These are phyloP conservation scores for Dactylellina drechsleri DNA, from an alignment of 2,329 filamentous ascomycete species.

Conservation along the genomic window DNA sequence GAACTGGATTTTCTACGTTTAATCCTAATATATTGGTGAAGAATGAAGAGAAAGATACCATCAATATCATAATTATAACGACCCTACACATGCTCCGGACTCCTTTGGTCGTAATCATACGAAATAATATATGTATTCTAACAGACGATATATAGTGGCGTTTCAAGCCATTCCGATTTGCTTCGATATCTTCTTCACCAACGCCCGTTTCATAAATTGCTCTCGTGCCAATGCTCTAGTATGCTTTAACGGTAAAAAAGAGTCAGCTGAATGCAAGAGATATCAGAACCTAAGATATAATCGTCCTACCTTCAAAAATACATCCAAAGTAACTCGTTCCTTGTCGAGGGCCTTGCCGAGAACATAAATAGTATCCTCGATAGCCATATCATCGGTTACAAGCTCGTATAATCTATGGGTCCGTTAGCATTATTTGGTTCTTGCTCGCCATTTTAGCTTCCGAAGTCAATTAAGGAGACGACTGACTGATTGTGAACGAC, in stretches of 20 bases:
- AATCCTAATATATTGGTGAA: too few species aligned
- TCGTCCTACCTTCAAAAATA: constrained; percentile 75
- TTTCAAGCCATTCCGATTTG: constrained; percentile 74
- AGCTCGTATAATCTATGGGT: constrained; percentile 74
- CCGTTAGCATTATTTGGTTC: not conserved
- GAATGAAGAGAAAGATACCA: not conserved
- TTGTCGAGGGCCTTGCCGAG: constrained; percentile 78
- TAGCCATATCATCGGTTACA: constrained; percentile 85
- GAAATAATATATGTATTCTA: not conserved
- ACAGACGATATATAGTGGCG: not conserved
- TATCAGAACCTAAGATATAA: not conserved
- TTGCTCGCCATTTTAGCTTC: not conserved
- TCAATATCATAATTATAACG: not conserved
- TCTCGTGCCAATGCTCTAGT: constrained; percentile 79
- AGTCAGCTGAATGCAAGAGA: not conserved
- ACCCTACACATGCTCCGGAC: not conserved
- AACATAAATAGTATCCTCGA: constrained; percentile 87
- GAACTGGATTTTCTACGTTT: too few species aligned
- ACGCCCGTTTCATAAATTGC: constrained; percentile 83
- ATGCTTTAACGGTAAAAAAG: constrained; percentile 61
- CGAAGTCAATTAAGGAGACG: not conserved
- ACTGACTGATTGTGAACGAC: constrained; percentile 82
- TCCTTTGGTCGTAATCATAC: not conserved
- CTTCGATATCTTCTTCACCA: constrained; percentile 78
- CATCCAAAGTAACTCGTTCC: constrained; percentile 75